These are phyloP conservation scores for Sonneratia caseolaris DNA, from an alignment of 345 rosid species.

Conservation along the genomic window DNA sequence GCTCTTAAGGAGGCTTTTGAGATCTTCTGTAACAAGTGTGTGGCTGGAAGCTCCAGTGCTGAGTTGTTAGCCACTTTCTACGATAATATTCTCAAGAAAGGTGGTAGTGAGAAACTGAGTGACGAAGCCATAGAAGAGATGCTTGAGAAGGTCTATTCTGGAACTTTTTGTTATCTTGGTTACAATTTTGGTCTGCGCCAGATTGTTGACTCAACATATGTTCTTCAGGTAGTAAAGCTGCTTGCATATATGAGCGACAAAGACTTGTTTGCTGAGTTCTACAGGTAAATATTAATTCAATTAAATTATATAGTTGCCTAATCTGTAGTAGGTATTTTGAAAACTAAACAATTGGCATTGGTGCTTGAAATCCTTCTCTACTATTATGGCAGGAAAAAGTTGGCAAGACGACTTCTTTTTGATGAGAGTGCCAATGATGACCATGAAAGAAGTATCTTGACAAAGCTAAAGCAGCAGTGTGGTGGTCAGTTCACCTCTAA, in stretches of 20 bases:
- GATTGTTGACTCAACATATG: background rate
- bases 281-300: conserved; percentile 32
- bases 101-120: conserved; percentile 58
- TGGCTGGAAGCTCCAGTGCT: conserved; percentile 53
- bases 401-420: conserved; percentile 49
- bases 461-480: conserved; percentile 69
- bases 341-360: background rate
- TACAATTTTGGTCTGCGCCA: background rate
- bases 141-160: conserved; percentile 44
- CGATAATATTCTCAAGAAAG: conserved; percentile 56
- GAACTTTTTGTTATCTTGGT: background rate
- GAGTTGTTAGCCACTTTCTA: conserved; percentile 62
- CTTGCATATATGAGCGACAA: conserved; percentile 78
- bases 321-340: background rate
- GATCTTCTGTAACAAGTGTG: conserved; percentile 50
- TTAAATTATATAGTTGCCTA: background rate
- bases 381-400: conserved; percentile 48
- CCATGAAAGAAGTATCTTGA: conserved; percentile 60
- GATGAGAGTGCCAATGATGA: conserved; percentile 62
- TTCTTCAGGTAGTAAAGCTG: conserved; percentile 77
- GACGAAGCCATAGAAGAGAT: conserved; percentile 65
- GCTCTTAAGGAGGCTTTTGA: conserved; percentile 71
- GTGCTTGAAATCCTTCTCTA: background rate
- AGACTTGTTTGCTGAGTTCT: conserved; percentile 81
- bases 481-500: conserved; percentile 79